Percentiles rank a stretch among this genome's conserved stretches.
These are phyloP conservation scores for Stellera chamaejasme DNA, from an alignment of 345 rosid species.

Conservation along the genomic window DNA sequence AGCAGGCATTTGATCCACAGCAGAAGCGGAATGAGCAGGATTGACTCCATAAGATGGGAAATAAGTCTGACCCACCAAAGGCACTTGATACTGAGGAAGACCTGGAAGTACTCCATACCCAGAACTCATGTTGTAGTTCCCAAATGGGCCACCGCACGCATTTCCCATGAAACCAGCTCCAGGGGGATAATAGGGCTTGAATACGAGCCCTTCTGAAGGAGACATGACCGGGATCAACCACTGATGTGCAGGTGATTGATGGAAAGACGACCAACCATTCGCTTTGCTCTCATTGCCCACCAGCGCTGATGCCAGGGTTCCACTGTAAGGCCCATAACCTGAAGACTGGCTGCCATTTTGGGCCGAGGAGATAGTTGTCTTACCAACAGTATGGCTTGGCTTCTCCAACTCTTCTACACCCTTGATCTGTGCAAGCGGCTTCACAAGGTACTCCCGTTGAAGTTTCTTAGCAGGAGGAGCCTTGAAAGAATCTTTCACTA, in stretches of 20 bases:
- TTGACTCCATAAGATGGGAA: constrained; percentile 60
- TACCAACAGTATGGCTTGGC: constrained; percentile 36
- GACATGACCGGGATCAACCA: constrained; percentile 91
- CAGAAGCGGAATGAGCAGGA: constrained; percentile 31
- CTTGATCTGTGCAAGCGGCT: constrained; percentile 32
- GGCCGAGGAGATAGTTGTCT: constrained; percentile 24
- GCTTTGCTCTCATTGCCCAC: constrained; percentile 18
- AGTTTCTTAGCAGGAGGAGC: constrained; percentile 36
- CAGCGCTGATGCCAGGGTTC: constrained; percentile 21
- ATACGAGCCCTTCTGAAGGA: constrained; percentile 82
- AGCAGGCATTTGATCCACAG: constrained; percentile 38
- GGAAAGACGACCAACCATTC: constrained; percentile 33
- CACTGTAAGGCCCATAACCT: constrained; percentile 26
- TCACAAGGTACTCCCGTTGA: constrained; percentile 25
- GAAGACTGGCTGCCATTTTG: constrained; percentile 31
- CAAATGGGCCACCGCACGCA: constrained; percentile 40
- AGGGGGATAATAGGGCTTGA: constrained; percentile 53
- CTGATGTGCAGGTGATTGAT: constrained; percentile 44
- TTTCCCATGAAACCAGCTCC: constrained; percentile 43
- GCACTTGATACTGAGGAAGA: constrained; percentile 35
- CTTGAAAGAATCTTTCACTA: constrained; percentile 34
- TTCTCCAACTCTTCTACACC: constrained; percentile 31
- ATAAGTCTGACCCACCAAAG: constrained; percentile 46
- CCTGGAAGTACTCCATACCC: constrained; percentile 28
- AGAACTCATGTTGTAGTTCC: constrained; percentile 34